These are phyloP conservation scores for Chamaecyparis obtusa DNA, from an alignment of 75 land plant species.

Conservation along the genomic window DNA sequence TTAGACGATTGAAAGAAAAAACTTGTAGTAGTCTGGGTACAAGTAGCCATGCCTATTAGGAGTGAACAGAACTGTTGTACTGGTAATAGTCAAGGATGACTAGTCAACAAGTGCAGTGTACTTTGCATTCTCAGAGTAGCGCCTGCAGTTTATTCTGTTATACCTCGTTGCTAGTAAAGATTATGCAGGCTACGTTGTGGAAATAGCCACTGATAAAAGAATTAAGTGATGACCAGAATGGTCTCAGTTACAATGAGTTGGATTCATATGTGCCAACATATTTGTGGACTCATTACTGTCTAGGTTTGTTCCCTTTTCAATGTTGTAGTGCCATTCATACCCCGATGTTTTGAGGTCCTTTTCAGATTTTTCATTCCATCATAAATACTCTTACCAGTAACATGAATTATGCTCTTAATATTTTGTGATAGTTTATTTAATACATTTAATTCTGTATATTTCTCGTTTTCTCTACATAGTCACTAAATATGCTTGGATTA, in stretches of 20 bases:
- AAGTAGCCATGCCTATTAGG: neutral
- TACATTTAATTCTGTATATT: neutral
- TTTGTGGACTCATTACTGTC: neutral
- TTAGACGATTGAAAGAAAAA: neutral
- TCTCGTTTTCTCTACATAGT: neutral
- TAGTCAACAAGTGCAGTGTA: neutral
- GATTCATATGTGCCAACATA: neutral
- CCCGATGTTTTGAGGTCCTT: neutral
- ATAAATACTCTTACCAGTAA: no score
- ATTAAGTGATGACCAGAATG: neutral
- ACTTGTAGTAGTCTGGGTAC: neutral
- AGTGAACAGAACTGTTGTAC: neutral
- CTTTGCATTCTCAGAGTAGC: neutral
- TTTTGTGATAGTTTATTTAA: neutral
- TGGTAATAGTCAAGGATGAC: neutral
- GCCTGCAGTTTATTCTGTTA: neutral
- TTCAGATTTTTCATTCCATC: neutral
- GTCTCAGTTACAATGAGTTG: neutral
- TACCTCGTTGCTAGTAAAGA: neutral
- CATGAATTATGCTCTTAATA: no score
- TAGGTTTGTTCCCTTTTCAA: neutral
- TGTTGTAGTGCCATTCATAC: neutral
- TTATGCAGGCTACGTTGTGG: neutral
- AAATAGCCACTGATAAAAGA: neutral
- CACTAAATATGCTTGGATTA: neutral